Percentiles rank a stretch among this genome's conserved stretches.
Evolutionary conservation across 2,329 filamentous ascomycete genomes (phyloP).

Genomic region (Pestalotiopsis sp.): DNA sequence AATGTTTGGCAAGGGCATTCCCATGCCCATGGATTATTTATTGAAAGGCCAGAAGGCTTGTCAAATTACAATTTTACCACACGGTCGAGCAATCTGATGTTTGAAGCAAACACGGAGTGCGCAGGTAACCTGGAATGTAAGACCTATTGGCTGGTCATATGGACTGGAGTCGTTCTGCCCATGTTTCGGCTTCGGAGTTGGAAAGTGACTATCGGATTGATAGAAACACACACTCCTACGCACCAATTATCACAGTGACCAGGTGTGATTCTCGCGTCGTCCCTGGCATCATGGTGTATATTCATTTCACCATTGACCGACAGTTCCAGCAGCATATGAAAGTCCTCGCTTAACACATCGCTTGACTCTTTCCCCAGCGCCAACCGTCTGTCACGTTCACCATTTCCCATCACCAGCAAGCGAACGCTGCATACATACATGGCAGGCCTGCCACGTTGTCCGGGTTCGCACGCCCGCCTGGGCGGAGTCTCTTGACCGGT

Average conservation of each 20-base stretch:
- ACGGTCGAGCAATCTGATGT: neutral
- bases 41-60: neutral
- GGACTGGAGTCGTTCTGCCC: too few relatives aligned
- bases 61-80: neutral
- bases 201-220: too few relatives aligned
- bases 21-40: neutral
- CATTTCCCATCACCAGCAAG: neutral
- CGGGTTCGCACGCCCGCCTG: neutral
- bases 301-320: neutral
- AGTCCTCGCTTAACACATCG: neutral
- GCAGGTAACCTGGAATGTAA: too few relatives aligned
- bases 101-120: too few relatives aligned
- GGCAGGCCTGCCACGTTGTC: constrained; percentile 14
- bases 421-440: neutral
- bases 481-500: constrained; percentile 1
- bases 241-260: too few relatives aligned
- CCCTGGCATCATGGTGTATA: neutral
- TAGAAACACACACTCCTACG: too few relatives aligned
- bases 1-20: neutral
- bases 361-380: neutral
- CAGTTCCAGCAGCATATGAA: neutral
- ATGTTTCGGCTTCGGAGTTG: too few relatives aligned
- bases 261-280: too few relatives aligned
- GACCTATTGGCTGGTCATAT: too few relatives aligned
- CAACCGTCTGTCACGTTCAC: neutral